Percentiles rank a stretch among this genome's conserved stretches.
phyloP scores from a whole-genome alignment of 2,329 filamentous ascomycete species.

The Fusarium armeniacum region DNA sequence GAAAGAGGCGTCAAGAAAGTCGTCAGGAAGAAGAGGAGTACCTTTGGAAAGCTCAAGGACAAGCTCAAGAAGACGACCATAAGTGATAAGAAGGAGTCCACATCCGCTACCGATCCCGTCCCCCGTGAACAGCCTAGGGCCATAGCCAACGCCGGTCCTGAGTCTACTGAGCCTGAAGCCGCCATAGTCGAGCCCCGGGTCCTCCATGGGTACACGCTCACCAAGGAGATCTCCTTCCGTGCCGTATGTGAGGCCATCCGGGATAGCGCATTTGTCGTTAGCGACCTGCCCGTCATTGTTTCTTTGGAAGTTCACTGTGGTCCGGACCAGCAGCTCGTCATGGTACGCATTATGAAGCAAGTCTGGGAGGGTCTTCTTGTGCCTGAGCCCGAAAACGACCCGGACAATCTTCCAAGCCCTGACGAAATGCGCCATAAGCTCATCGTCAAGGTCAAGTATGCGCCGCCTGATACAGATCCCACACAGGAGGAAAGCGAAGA shows the following conservation, averaged over 20 bases:
- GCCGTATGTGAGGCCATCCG: constrained; percentile 86
- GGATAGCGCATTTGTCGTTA: constrained; percentile 80
- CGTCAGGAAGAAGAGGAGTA: constrained; percentile 67
- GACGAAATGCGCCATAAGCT: constrained; percentile 82
- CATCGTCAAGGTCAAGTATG: constrained; percentile 84
- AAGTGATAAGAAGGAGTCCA: constrained; percentile 53
- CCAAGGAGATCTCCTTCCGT: constrained; percentile 88
- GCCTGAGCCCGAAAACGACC: constrained; percentile 63
- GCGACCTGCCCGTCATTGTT: constrained; percentile 89
- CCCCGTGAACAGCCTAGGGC: constrained; percentile 16
- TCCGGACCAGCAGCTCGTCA: constrained; percentile 84
- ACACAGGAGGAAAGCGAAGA: constrained; percentile 55
- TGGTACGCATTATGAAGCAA: constrained; percentile 93
- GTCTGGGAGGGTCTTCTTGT: constrained; percentile 83
- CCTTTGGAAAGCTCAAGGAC: constrained; percentile 74
- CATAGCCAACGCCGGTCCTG: constrained; percentile 13
- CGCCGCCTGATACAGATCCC: constrained; percentile 57
- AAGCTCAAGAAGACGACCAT: constrained; percentile 65
- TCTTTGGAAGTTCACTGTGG: constrained; percentile 93
- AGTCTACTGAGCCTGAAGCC: constrained; percentile 45
- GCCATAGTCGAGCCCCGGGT: constrained; percentile 77
- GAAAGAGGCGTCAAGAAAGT: constrained; percentile 64
- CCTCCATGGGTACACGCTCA: constrained; percentile 90
- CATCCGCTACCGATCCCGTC: constrained; percentile 6
- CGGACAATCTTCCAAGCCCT: constrained; percentile 73